Evolutionary conservation across 345 rosid species (phyloP).

Genomic region (Jatropha curcas): DNA sequence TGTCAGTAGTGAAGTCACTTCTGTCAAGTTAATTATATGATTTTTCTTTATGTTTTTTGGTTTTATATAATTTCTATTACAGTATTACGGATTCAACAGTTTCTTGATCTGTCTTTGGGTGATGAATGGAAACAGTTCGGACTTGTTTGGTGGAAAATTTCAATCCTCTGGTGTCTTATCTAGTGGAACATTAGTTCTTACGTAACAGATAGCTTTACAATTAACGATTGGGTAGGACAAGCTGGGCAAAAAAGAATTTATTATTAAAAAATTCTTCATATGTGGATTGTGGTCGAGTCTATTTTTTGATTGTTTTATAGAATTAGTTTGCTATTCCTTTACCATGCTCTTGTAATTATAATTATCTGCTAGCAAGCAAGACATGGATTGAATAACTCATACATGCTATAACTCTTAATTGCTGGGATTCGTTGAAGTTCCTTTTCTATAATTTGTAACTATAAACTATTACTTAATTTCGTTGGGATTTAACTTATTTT

Average conservation of each 20-base stretch:
- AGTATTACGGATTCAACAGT: not conserved
- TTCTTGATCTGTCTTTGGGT: not conserved
- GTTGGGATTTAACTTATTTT: not conserved
- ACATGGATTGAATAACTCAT: not conserved
- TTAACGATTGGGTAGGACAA: slow-evolving; percentile 2
- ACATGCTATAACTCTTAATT: not conserved
- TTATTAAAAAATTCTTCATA: not conserved
- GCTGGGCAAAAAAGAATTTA: not conserved
- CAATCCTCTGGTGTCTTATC: not conserved
- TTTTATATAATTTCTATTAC: not conserved
- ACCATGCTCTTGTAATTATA: not conserved
- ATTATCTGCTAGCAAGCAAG: not conserved
- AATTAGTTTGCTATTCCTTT: slow-evolving; percentile 1
- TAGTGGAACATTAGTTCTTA: not conserved
- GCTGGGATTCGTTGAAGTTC: not conserved
- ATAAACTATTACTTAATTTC: not conserved
- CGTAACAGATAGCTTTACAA: not conserved
- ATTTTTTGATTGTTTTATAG: not conserved
- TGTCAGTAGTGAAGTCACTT: not conserved
- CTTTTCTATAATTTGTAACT: not conserved
- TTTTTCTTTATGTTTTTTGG: not conserved
- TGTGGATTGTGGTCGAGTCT: not conserved
- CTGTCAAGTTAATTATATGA: not conserved
- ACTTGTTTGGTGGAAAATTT: not conserved
- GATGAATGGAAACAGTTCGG: not conserved